A percentile compares a stretch with the other conserved stretches of the same genome.
These are phyloP conservation scores for Geosmithia putterillii DNA, from an alignment of 2,329 filamentous ascomycete species.

Conservation along the genomic window DNA sequence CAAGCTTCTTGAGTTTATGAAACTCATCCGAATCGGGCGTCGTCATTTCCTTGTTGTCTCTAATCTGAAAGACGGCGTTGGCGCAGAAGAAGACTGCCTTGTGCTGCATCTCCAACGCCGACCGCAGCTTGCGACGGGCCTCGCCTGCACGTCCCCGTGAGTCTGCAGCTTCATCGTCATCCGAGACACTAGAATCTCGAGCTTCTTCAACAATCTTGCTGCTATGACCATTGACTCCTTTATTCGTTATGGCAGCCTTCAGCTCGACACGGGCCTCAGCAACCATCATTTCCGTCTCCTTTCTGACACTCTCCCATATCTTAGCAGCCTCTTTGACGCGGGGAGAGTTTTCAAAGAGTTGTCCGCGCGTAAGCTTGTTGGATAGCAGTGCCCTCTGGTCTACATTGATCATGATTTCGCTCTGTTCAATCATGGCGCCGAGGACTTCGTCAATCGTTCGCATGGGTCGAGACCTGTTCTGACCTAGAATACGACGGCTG, in stretches of 20 bases:
- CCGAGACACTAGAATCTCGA: neutral
- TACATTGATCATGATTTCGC: constrained; percentile 50
- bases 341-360: constrained; percentile 66
- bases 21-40: constrained; percentile 56
- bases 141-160: constrained; percentile 34
- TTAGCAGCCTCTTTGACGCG: constrained; percentile 53
- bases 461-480: constrained; percentile 51
- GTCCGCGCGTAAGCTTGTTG: constrained; percentile 55
- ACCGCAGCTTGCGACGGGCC: constrained; percentile 52
- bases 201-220: neutral
- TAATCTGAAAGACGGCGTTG: constrained; percentile 76
- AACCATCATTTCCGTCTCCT: constrained; percentile 40
- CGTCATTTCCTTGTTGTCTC: constrained; percentile 53
- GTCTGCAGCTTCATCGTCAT: constrained; percentile 23
- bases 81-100: constrained; percentile 74
- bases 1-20: constrained; percentile 51
- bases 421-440: constrained; percentile 83
- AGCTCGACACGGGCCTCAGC: constrained; percentile 53
- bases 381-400: constrained; percentile 58
- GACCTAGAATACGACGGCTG: constrained; percentile 51
- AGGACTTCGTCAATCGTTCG: constrained; percentile 79
- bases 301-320: constrained; percentile 52
- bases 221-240: constrained; percentile 2
- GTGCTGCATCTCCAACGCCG: constrained; percentile 68
- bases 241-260: constrained; percentile 29